Evolutionary conservation across 805 yeast genomes (phyloP), one percentile per base, ranked within the genome.

Genomic region (Monosporozyma solicola): DNA sequence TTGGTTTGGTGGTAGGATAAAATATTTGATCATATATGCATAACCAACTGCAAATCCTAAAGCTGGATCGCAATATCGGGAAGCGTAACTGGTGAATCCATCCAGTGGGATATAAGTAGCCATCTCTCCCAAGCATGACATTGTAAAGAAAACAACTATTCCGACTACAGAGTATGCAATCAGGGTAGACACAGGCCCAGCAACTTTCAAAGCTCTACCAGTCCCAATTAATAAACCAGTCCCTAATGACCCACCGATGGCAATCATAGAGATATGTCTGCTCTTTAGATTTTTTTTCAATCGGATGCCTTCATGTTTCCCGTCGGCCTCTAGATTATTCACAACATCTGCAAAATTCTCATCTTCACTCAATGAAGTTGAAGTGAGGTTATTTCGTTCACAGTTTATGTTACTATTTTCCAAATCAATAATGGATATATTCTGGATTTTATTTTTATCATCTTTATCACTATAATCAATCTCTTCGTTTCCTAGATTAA

Each of bases 31-130:
- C 29, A 73, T 61, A 45, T 67, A 64, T 32, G 70, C 57, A 74
- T 76, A 75, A 22, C 80, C 79, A 58, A 70, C 68, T 15, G 75
- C 68, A 59, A 74, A 75, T 2, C 76, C 76, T 43, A 71, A 57
- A 13, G 78, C 72, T 24, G 72, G 73, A 61, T 75, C 78, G 45
- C 79, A 65, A 58, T 80, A 80, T 16, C 68, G 64, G 13, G 59
- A 55, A 50, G 84, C 77, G 62, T 81, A 80, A 54, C 82, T 80
- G 22, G 83, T 77, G 62, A 81, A 82, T 13, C 86, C 85, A 57
- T 80, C 83, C 56, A 82, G 68, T 3, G 88, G 88, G 53, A 82
- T 73, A 59, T 75, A 81, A 15, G 87, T 76, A 32, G 87, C 84
- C 59, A 83, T 72, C 67, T 83, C 53, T n/a, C 53, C 53, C n/a